These are phyloP conservation scores for Paracoccidioides lutzii DNA, from an alignment of 2,329 filamentous ascomycete species.

Conservation along the genomic window DNA sequence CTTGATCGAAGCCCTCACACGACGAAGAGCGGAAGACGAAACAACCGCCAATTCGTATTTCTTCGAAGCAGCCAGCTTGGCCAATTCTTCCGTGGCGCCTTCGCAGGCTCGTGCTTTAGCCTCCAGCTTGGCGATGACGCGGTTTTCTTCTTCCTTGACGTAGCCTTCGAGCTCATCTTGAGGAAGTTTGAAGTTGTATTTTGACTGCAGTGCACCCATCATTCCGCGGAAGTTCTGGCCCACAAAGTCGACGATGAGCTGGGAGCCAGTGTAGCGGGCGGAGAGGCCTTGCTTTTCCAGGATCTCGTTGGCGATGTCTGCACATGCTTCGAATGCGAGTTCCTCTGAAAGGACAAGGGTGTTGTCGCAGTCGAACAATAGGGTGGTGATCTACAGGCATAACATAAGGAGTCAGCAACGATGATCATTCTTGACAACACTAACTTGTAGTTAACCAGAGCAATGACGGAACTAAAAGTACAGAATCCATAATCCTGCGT, in stretches of 20 bases:
- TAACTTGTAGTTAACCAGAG: neutral
- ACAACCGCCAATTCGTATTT: slow-evolving; percentile 70
- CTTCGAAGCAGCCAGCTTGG: slow-evolving; percentile 46
- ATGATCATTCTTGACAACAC: neutral
- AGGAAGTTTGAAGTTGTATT: slow-evolving; percentile 59
- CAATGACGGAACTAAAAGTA: neutral
- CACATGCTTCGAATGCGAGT: slow-evolving; percentile 82
- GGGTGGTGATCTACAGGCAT: slow-evolving; percentile 47
- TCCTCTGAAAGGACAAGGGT: slow-evolving; percentile 86
- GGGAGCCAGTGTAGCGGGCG: slow-evolving; percentile 61
- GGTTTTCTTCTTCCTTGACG: slow-evolving; percentile 65
- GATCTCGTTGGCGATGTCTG: slow-evolving; percentile 78
- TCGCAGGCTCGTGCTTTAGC: slow-evolving; percentile 54
- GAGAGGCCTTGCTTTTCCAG: slow-evolving; percentile 52
- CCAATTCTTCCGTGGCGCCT: slow-evolving; percentile 55
- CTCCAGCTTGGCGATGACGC: slow-evolving; percentile 69
- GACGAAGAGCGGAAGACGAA: slow-evolving; percentile 63
- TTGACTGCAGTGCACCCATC: slow-evolving; percentile 62
- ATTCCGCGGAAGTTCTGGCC: slow-evolving; percentile 93
- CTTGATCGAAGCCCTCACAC: slow-evolving; percentile 63
- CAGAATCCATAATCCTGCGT: neutral
- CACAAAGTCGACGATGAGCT: slow-evolving; percentile 75
- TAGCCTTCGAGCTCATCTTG: slow-evolving; percentile 59
- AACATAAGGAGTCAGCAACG: slow-evolving; percentile 5
- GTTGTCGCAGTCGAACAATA: slow-evolving; percentile 71